Evolutionary conservation across 2,329 filamentous ascomycete genomes (phyloP).

Genomic region (Pseudogymnoascus verrucosus): DNA sequence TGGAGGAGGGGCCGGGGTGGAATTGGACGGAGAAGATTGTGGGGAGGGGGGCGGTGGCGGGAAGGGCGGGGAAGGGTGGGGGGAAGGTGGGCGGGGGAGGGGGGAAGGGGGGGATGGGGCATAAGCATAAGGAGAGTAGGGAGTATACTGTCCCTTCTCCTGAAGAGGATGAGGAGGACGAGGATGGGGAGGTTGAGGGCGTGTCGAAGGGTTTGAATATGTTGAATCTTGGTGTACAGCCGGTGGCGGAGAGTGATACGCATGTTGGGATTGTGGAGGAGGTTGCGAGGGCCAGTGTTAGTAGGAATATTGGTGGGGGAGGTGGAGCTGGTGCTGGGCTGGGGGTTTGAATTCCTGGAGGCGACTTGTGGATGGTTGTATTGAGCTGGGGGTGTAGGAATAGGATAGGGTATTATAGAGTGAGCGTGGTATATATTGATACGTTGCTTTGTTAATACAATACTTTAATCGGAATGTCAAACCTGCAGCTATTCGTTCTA

Average conservation of each 20-base stretch:
- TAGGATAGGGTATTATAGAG: background rate
- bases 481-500: background rate
- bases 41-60: slow-evolving; percentile 29
- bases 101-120: background rate
- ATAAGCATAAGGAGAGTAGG: background rate
- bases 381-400: background rate
- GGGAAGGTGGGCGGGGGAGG: background rate
- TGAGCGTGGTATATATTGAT: background rate
- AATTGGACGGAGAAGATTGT: slow-evolving; percentile 50
- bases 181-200: background rate
- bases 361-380: background rate
- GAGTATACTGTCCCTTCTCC: background rate
- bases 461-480: background rate
- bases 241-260: background rate
- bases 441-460: background rate
- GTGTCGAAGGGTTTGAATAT: background rate
- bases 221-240: background rate
- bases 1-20: slow-evolving; percentile 31
- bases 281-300: background rate
- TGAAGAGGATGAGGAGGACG: background rate
- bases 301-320: background rate
- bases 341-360: background rate
- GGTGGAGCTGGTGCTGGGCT: background rate
- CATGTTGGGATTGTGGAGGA: background rate
- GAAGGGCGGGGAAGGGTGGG: background rate